These are phyloP conservation scores for Cochliopodium minus DNA, from an alignment of 208 protist genomes.

Conservation along the genomic window DNA sequence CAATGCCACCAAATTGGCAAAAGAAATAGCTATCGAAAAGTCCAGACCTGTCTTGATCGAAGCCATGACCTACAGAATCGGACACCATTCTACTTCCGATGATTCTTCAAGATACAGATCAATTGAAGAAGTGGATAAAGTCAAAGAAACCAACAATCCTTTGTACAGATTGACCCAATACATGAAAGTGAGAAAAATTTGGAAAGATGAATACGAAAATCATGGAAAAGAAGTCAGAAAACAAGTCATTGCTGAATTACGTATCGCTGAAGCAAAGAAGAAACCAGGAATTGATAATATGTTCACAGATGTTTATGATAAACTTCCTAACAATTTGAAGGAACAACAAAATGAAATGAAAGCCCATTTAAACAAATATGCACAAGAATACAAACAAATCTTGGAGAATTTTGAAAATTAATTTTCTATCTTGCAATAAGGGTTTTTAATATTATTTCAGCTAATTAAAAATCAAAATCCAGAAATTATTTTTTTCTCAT, in stretches of 20 bases:
- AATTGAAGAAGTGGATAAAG: slow-evolving; percentile 9
- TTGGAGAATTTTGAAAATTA: too few species aligned
- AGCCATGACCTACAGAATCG: slow-evolving; percentile 79
- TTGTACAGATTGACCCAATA: slow-evolving; percentile 10
- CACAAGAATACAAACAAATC: slow-evolving; percentile 11
- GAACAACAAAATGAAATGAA: slow-evolving; percentile 13
- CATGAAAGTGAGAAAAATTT: slow-evolving; percentile 1
- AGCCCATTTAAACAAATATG: slow-evolving; percentile 10
- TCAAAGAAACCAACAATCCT: slow-evolving; percentile 3
- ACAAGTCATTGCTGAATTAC: slow-evolving; percentile 8
- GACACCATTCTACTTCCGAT: slow-evolving; percentile 57
- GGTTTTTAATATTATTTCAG: too few species aligned
- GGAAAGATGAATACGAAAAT: slow-evolving; percentile 17
- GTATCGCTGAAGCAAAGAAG: not conserved
- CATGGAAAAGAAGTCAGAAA: not conserved
- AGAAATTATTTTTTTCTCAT: too few species aligned
- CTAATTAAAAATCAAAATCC: too few species aligned
- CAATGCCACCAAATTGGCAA: slow-evolving; percentile 56
- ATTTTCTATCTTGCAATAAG: too few species aligned
- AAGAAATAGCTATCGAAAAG: slow-evolving; percentile 50
- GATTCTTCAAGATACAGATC: slow-evolving; percentile 42
- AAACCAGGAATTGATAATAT: slow-evolving; percentile 7
- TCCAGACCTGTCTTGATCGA: slow-evolving; percentile 74
- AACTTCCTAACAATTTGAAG: slow-evolving; percentile 2
- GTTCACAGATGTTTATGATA: slow-evolving; percentile 14